Evolutionary conservation across 305 asterid species (phyloP).

Genomic region (Fraxinus latifolia): DNA sequence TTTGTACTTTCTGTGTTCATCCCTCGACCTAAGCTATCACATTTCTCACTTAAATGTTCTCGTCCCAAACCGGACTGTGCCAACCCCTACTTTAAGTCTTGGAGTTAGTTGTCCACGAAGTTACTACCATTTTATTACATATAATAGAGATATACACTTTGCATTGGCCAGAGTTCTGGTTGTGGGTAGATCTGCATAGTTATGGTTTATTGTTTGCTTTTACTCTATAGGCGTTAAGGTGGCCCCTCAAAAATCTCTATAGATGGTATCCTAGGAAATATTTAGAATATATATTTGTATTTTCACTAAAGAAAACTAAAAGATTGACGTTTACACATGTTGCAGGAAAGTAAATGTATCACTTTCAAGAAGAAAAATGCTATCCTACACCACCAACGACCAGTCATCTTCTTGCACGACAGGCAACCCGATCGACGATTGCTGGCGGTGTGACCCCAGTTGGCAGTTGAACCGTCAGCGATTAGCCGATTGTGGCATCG

Average conservation of each 20-base stretch:
- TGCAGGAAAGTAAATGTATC: constrained; percentile 71
- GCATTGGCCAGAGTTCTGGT: neutral
- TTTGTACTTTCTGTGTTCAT: neutral
- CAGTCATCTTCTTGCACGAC: constrained; percentile 53
- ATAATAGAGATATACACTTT: neutral
- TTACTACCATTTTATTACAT: neutral
- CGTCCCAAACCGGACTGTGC: neutral
- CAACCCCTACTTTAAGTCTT: neutral
- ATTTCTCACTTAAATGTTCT: neutral
- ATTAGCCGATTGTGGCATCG: constrained; percentile 81
- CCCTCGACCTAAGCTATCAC: neutral
- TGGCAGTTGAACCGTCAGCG: constrained; percentile 90
- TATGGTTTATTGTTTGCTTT: constrained; percentile 21
- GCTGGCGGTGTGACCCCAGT: constrained; percentile 92
- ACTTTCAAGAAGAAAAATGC: constrained; percentile 54
- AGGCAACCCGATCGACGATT: constrained; percentile 91
- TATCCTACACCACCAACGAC: constrained; percentile 40
- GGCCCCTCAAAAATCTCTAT: constrained; percentile 24
- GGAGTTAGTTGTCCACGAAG: neutral
- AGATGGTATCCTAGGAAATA: constrained; percentile 41
- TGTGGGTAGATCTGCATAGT: constrained; percentile 18
- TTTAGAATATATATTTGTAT: neutral
- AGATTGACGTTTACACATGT: neutral
- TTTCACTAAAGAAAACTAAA: neutral
- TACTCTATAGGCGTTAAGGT: neutral